A percentile compares a stretch with the other conserved stretches of the same genome.
Conservation (phyloP, 495 filamentous ascomycete genomes). For the Aspergillus cavernicola region DNA sequence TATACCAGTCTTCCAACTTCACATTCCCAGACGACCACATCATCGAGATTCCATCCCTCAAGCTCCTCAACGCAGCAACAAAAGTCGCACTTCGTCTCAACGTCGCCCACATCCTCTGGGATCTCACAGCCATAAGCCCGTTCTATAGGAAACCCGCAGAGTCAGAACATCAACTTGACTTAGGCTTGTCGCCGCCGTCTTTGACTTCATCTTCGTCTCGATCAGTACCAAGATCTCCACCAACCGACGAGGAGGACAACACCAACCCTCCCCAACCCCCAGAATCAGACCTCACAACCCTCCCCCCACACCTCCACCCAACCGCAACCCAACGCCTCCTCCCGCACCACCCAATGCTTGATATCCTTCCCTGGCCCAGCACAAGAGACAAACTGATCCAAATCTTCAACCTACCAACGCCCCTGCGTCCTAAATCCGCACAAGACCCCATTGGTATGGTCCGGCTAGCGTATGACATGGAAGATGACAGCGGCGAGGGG, state of each 20-base stretch:
- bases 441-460: neutral
- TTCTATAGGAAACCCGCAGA: constrained; percentile 12
- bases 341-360: neutral
- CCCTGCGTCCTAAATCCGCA: neutral
- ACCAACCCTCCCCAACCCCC: neutral
- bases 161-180: neutral
- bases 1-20: constrained; percentile 20
- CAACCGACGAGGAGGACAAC: neutral
- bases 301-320: neutral
- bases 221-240: constrained; percentile 29
- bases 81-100: constrained; percentile 25
- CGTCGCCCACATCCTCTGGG: constrained; percentile 22
- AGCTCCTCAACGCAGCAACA: constrained; percentile 24
- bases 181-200: neutral
- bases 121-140: constrained; percentile 23
- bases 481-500: constrained; percentile 2
- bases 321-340: neutral
- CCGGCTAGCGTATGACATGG: constrained; percentile 1
- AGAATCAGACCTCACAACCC: neutral
- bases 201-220: constrained; percentile 25
- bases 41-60: constrained; percentile 24
- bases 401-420: neutral
- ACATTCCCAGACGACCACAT: constrained; percentile 29
- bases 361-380: constrained; percentile 2
- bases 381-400: constrained; percentile 4